Evolutionary conservation across 176 grass and related monocot genomes (phyloP).

Genomic region (Triticum turgidum): DNA sequence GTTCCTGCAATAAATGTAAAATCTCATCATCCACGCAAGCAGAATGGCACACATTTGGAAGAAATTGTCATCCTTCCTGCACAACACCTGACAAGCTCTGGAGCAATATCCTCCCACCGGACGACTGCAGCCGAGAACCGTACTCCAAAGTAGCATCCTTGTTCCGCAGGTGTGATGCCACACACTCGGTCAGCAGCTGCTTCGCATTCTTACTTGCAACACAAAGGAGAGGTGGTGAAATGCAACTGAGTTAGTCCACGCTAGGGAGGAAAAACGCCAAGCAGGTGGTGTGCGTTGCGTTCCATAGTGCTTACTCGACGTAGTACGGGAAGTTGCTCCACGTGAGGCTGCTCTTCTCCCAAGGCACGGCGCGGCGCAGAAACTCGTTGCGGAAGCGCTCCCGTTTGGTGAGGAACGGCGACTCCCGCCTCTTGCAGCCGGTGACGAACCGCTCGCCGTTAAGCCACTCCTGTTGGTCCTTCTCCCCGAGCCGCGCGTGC

Average conservation of each 20-base stretch:
- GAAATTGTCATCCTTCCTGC: neutral
- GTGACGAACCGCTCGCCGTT: constrained; percentile 58
- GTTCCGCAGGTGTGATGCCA: constrained; percentile 69
- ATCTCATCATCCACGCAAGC: neutral
- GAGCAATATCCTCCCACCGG: constrained; percentile 72
- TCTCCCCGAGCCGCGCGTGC: constrained; percentile 87
- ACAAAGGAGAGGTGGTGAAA: neutral
- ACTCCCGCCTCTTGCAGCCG: constrained; percentile 68
- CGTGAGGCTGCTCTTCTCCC: constrained; percentile 77
- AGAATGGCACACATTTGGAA: neutral
- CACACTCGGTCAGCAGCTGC: constrained; percentile 69
- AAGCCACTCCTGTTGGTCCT: constrained; percentile 90
- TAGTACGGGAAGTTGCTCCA: constrained; percentile 82
- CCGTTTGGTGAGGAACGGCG: constrained; percentile 69
- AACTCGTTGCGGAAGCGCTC: constrained; percentile 80
- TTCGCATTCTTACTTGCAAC: constrained; percentile 51
- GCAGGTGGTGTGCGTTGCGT: neutral
- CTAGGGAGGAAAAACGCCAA: neutral
- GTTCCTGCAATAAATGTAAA: constrained; percentile 55
- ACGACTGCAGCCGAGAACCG: constrained; percentile 66
- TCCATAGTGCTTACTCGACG: constrained; percentile 57
- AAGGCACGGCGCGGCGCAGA: constrained; percentile 68
- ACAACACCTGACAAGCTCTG: constrained; percentile 70
- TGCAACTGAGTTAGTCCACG: constrained; percentile 15
- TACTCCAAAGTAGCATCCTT: constrained; percentile 49